These are phyloP conservation scores for Cyclotella sp. DNA, from an alignment of 108 stramenopile species.

Conservation along the genomic window DNA sequence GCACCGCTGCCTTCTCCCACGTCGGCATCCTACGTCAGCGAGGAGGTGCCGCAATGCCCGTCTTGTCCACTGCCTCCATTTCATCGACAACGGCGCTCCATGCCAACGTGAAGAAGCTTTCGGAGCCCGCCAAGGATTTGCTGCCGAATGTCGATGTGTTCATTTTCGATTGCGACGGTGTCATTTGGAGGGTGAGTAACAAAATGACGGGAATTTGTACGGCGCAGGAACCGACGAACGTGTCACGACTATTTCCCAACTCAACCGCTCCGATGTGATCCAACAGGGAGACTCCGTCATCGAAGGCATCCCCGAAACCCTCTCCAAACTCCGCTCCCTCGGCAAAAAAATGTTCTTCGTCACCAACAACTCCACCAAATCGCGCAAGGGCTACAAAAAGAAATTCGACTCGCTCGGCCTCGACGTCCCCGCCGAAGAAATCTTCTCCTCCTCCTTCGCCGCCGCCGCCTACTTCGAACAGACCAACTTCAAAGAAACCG, in stretches of 20 bases:
- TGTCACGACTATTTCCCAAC: too few species aligned
- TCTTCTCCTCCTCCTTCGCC: conserved; percentile 94
- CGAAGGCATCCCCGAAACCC: conserved; percentile 91
- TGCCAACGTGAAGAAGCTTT: conserved; percentile 76
- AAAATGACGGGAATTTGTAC: too few species aligned
- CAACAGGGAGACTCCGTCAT: conserved; percentile 90
- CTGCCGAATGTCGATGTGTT: conserved; percentile 92
- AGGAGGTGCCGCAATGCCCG: not conserved
- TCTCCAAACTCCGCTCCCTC: conserved; percentile 79
- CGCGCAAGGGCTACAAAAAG: conserved; percentile 91
- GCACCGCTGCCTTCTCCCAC: conserved; percentile 33
- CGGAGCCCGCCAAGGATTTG: conserved; percentile 71
- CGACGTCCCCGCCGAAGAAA: conserved; percentile 90
- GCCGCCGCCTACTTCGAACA: conserved; percentile 98
- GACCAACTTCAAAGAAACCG: conserved; percentile 92
- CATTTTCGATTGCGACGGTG: conserved; percentile 99
- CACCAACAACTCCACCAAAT: conserved; percentile 98
- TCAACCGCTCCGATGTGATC: conserved; percentile 4
- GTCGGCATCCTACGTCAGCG: conserved; percentile 2
- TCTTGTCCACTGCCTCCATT: not conserved
- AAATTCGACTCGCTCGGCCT: conserved; percentile 94
- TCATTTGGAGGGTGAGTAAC: conserved; percentile 88
- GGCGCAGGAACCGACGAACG: too few species aligned
- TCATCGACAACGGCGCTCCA: conserved; percentile 40
- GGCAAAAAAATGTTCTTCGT: conserved; percentile 98